Base-by-base conservation (phyloP, 768 basidiomycete species). In the Boletus pseudo-olivaceus region DNA sequence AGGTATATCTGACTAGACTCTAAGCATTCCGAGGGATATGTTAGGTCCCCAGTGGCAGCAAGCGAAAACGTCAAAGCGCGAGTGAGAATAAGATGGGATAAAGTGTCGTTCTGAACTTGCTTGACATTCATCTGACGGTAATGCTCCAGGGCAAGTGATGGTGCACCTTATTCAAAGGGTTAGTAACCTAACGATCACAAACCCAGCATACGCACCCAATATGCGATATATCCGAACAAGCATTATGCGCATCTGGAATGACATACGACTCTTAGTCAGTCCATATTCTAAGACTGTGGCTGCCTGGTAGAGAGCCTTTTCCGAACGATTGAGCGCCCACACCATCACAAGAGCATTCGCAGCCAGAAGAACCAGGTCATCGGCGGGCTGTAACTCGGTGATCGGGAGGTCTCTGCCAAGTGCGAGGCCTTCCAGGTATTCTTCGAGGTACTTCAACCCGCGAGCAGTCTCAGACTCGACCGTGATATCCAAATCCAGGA, bases 101-200 rank as follows among this genome's bases (percentile, higher is more conserved):
- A 76, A 1, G 94, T 96, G 63, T 97, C 94, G 53, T 87, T 81
- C 67, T 96, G 93, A 23, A 95, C 80, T 62, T 91, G 88, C 67
- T 93, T 93, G 57, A 90, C 75, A 56, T 85, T 83, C 75, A 95
- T 77, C 23, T 75, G 73, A 29, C 84, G 83, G 66, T 92, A 95
- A 63, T 94, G 91, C 50, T 90, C 85, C 57, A 93, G 59, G 4
- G 90, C 85, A 39, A 83, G 70, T 5, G 83, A 80, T 0, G 91
- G 78, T 15, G 88, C 87, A 53, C 89, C 92, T 93, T 60, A 12
- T 27, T 14, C 44, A 14, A 45, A 49, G 27, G n/a, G 42, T 62
- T 20, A 55, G 54, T 33, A 38, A 33, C 39, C 12, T 17, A 17
- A 26, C 17, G 35, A 35, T 6, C 29, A 34, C 27, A 9, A 55